These are phyloP conservation scores for Sporothrix sp. DNA, from an alignment of 2,329 filamentous ascomycete species.

Conservation along the genomic window DNA sequence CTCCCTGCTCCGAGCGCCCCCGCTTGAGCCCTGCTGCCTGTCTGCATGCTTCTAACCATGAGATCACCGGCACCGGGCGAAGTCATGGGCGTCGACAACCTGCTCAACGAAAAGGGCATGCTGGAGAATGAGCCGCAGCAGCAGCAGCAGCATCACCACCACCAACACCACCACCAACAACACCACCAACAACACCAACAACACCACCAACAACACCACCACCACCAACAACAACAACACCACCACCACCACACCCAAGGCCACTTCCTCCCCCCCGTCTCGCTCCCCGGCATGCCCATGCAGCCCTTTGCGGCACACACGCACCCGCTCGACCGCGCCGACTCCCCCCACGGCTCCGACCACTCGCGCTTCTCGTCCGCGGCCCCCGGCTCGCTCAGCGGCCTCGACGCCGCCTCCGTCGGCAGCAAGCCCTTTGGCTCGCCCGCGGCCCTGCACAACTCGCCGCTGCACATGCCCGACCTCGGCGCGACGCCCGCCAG, in stretches of 20 bases:
- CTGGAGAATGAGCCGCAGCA: conserved; percentile 22
- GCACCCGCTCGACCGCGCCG: conserved; percentile 42
- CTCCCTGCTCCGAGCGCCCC: no score
- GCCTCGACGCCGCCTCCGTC: conserved; percentile 27
- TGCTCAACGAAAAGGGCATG: conserved; percentile 42
- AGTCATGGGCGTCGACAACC: conserved; percentile 44
- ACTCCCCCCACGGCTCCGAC: conserved; percentile 51
- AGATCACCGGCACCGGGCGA: conserved; percentile 36
- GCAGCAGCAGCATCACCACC: conserved; percentile 10
- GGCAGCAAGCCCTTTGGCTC: conserved; percentile 43
- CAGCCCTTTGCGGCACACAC: conserved; percentile 17
- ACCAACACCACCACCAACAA: conserved; percentile 12
- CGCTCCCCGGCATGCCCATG: conserved; percentile 17
- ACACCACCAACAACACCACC: conserved; percentile 4
- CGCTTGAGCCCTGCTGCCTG: neutral
- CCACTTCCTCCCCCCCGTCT: conserved; percentile 14
- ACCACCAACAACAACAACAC: conserved; percentile 4
- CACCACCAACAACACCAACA: conserved; percentile 8
- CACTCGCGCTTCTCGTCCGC: conserved; percentile 46
- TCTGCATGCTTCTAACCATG: conserved; percentile 22
- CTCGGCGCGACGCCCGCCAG: conserved; percentile 28
- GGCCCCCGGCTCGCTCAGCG: conserved; percentile 29
- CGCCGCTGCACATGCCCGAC: conserved; percentile 37
- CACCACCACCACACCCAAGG: no score
- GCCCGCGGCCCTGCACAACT: conserved; percentile 37